phyloP scores from a whole-genome alignment of 257 asterid species.

The Datura wrightii region DNA sequence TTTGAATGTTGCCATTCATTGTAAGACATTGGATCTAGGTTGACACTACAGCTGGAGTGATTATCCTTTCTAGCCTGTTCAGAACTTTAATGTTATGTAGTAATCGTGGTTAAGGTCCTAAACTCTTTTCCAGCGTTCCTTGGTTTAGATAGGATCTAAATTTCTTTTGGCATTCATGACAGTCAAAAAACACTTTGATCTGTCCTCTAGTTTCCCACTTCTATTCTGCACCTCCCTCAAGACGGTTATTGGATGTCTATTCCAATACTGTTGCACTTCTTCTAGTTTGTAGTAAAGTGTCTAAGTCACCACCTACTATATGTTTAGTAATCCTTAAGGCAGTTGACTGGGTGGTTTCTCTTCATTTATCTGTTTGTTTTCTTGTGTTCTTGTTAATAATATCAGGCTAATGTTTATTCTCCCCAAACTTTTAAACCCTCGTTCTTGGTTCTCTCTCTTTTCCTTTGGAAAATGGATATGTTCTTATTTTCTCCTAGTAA shows the following conservation, averaged over 20 bases:
- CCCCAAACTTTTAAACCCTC: neutral
- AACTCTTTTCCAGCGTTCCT: neutral
- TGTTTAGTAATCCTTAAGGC: neutral
- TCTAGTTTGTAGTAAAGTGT: neutral
- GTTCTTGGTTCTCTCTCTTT: neutral
- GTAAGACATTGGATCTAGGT: neutral
- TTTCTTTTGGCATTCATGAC: neutral
- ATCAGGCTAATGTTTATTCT: neutral
- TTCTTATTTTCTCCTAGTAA: neutral
- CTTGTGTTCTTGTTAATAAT: constrained; percentile 12
- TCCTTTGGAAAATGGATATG: neutral
- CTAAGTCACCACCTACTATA: neutral
- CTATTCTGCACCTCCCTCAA: neutral
- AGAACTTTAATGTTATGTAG: neutral
- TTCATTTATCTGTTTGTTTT: constrained; percentile 1
- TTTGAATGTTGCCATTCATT: constrained; percentile 4
- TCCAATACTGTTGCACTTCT: neutral
- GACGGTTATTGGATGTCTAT: neutral
- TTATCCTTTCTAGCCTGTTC: neutral
- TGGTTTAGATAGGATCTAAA: neutral
- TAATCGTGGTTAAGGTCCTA: neutral
- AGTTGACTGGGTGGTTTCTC: neutral
- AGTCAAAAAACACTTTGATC: neutral
- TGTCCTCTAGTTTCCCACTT: constrained; percentile 12
- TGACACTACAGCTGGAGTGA: neutral